A percentile compares a stretch with the other conserved stretches of the same genome.
Evolutionary conservation across 2,329 filamentous ascomycete genomes (phyloP).

Genomic region (Cordyceps farinosa): DNA sequence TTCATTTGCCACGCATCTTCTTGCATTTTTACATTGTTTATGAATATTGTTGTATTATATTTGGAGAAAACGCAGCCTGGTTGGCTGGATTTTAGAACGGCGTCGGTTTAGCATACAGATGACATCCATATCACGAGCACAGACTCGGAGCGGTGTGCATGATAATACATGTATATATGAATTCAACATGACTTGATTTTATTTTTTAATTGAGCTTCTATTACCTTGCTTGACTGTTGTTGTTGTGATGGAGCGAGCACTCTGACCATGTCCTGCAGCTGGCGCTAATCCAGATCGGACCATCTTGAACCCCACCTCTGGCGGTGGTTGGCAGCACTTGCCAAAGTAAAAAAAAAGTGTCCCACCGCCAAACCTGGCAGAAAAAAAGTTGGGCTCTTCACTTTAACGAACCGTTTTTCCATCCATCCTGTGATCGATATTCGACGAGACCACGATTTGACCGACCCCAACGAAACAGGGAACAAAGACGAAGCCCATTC

Average conservation of each 20-base stretch:
- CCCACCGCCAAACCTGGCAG: slow-evolving; percentile 18
- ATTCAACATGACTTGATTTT: not conserved
- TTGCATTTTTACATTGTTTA: not conserved
- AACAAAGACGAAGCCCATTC: not conserved
- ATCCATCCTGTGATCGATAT: not conserved
- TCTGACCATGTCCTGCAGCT: not conserved
- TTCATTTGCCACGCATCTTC: not conserved
- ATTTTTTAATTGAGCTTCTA: not conserved
- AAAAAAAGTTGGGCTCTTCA: slow-evolving; percentile 28
- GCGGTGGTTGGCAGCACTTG: not conserved
- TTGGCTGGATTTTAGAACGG: slow-evolving; percentile 1
- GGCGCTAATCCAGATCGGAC: slow-evolving; percentile 13
- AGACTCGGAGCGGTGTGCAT: not conserved
- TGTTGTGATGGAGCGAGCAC: not conserved
- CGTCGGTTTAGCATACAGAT: not conserved
- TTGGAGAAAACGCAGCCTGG: slow-evolving; percentile 10
- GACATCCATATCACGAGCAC: not conserved
- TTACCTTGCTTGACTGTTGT: not conserved
- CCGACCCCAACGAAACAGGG: not conserved
- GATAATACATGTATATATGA: slow-evolving; percentile 3
- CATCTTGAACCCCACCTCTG: not conserved
- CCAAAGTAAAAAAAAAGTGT: not conserved
- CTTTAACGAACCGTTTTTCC: not conserved
- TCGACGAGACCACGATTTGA: not conserved
- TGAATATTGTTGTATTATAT: slow-evolving; percentile 18